These are phyloP conservation scores for Xylona heveae DNA, from an alignment of 495 filamentous ascomycete genomes.

Conservation along the genomic window DNA sequence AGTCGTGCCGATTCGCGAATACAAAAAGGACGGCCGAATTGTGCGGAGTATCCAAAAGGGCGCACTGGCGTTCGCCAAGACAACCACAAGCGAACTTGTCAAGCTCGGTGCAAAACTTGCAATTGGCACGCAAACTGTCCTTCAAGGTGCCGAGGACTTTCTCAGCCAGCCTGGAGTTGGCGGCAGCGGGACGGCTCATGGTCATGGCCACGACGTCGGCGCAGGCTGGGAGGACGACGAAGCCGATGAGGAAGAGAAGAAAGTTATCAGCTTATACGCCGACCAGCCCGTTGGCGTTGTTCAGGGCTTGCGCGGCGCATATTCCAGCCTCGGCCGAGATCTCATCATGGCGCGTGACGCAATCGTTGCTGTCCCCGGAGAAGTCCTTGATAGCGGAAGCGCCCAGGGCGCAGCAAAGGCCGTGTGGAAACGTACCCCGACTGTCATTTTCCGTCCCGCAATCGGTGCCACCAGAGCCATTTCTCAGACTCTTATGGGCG, in stretches of 20 bases:
- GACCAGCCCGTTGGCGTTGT: constrained; percentile 77
- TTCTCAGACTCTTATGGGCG: constrained; percentile 72
- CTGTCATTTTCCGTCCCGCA: constrained; percentile 71
- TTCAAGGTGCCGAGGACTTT: constrained; percentile 72
- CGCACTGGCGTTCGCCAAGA: constrained; percentile 69
- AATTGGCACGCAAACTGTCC: constrained; percentile 76
- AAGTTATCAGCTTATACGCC: constrained; percentile 72
- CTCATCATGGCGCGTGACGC: constrained; percentile 68
- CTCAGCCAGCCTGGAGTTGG: constrained; percentile 27
- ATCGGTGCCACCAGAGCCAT: constrained; percentile 83
- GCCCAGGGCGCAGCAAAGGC: constrained; percentile 66
- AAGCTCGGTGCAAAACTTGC: constrained; percentile 88
- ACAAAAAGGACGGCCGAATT: constrained; percentile 81
- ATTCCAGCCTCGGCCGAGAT: constrained; percentile 65
- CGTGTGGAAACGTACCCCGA: constrained; percentile 65
- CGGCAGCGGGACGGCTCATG: constrained; percentile 9
- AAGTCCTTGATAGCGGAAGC: constrained; percentile 68
- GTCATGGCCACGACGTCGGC: constrained; percentile 9
- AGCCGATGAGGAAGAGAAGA: constrained; percentile 38
- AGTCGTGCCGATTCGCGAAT: constrained; percentile 76
- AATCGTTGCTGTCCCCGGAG: constrained; percentile 82
- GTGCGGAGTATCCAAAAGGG: constrained; percentile 84
- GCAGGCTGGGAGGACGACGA: constrained; percentile 43
- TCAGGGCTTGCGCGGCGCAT: constrained; percentile 67
- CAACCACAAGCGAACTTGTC: constrained; percentile 75